A percentile compares a stretch with the other conserved stretches of the same genome.
Evolutionary conservation across 257 asterid genomes (phyloP).

Genomic region (Craterostigma plantagineum): DNA sequence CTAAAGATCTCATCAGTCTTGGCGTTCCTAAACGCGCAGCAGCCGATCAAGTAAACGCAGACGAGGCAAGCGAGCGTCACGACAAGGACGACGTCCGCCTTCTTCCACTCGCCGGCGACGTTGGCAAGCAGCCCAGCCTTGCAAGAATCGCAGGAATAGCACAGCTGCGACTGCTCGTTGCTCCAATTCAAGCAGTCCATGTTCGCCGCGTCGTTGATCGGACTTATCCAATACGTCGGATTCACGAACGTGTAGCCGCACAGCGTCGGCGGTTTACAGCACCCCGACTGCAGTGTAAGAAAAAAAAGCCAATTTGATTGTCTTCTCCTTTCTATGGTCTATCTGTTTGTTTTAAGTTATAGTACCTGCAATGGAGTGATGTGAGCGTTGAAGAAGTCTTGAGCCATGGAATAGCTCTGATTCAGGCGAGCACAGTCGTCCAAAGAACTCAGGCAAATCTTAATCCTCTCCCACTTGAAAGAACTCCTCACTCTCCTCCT

Average conservation of each 20-base stretch:
- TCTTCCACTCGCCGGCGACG: slow-evolving; percentile 60
- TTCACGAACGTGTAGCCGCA: slow-evolving; percentile 91
- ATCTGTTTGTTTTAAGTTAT: too few relatives aligned
- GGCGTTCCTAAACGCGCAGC: slow-evolving; percentile 80
- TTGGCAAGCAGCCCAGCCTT: slow-evolving; percentile 78
- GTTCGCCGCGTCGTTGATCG: slow-evolving; percentile 59
- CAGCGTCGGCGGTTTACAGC: slow-evolving; percentile 86
- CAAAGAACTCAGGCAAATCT: slow-evolving; percentile 53
- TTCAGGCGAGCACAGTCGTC: slow-evolving; percentile 52
- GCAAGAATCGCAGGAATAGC: slow-evolving; percentile 77
- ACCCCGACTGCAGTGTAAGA: slow-evolving; percentile 58
- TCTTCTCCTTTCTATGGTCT: too few relatives aligned
- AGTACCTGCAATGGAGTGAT: slow-evolving; percentile 78
- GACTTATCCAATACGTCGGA: slow-evolving; percentile 91
- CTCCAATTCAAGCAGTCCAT: slow-evolving; percentile 77
- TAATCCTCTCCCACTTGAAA: slow-evolving; percentile 68
- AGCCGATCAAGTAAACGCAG: slow-evolving; percentile 47
- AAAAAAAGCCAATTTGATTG: not conserved
- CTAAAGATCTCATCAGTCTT: slow-evolving; percentile 60
- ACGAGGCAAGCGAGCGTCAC: slow-evolving; percentile 46
- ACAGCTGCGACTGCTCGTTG: slow-evolving; percentile 78
- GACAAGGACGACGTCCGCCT: slow-evolving; percentile 39
- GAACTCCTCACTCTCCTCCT: slow-evolving; percentile 46
- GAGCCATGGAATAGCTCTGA: slow-evolving; percentile 71
- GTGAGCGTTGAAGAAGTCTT: slow-evolving; percentile 78